Conservation (phyloP, 2,329 filamentous ascomycete species). For the Lachnellula hyalina region DNA sequence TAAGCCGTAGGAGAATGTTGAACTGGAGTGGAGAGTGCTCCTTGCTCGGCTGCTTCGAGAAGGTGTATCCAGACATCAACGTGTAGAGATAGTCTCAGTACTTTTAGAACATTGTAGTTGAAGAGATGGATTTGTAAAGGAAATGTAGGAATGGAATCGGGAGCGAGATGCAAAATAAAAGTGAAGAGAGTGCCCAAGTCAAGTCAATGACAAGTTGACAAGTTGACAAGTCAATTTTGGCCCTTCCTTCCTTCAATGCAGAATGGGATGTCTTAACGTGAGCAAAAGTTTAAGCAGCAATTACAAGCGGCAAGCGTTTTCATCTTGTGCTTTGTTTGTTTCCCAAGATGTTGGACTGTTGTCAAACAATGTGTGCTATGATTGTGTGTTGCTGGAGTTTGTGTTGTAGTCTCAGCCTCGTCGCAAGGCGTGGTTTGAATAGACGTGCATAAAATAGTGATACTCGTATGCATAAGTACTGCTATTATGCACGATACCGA, state of each 20-base stretch:
- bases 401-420: slow-evolving; percentile 3
- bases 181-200: not conserved
- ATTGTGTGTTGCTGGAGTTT: not conserved
- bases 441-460: slow-evolving; percentile 1
- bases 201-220: not conserved
- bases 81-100: too few species aligned
- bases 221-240: not conserved
- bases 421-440: slow-evolving; percentile 2
- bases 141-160: too few species aligned
- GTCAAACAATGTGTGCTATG: slow-evolving; percentile 8
- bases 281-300: not conserved
- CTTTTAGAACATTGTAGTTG: too few species aligned
- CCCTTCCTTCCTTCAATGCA: not conserved
- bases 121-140: too few species aligned
- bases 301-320: not conserved
- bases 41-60: too few species aligned
- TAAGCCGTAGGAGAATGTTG: not conserved
- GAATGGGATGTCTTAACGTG: not conserved
- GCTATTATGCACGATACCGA: not conserved
- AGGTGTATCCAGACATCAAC: too few species aligned
- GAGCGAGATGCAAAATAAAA: too few species aligned
- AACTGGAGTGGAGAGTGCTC: not conserved
- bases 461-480: too few species aligned
- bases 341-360: not conserved
- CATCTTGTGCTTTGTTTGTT: not conserved